phyloP scores from a whole-genome alignment of 129 eudicot species.

The Logfia minima region DNA sequence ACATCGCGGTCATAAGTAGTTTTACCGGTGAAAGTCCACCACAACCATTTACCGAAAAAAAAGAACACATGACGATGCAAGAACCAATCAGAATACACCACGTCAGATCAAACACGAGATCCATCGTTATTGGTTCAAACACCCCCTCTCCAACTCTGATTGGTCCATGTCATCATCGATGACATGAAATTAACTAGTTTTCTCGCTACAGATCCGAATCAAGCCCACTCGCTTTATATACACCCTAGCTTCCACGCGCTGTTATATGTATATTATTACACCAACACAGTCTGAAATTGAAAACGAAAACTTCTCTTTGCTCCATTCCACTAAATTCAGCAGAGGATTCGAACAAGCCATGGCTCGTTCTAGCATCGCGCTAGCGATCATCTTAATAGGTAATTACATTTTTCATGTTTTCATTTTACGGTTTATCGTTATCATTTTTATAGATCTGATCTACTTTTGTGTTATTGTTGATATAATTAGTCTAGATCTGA shows the following conservation, averaged over 20 bases:
- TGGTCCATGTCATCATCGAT: constrained; percentile 63
- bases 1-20: too few relatives aligned
- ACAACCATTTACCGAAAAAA: background rate
- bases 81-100: constrained; percentile 11
- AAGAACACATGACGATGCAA: constrained; percentile 11
- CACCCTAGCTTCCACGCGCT: constrained; percentile 12
- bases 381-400: constrained; percentile 58
- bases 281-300: background rate
- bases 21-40: too few relatives aligned
- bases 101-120: constrained; percentile 40
- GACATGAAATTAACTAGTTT: constrained; percentile 37
- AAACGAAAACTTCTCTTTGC: background rate
- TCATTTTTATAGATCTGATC: constrained; percentile 24
- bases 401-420: constrained; percentile 3
- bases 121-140: constrained; percentile 42
- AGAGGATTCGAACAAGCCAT: constrained; percentile 32
- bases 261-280: background rate
- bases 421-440: background rate
- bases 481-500: constrained; percentile 23
- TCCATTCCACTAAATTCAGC: background rate
- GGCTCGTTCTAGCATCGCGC: constrained; percentile 52
- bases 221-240: constrained; percentile 1
- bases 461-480: background rate
- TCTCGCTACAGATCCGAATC: constrained; percentile 19
- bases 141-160: constrained; percentile 15